Conservation (phyloP, 768 basidiomycete genomes). For the Coprinopsis sp. region DNA sequence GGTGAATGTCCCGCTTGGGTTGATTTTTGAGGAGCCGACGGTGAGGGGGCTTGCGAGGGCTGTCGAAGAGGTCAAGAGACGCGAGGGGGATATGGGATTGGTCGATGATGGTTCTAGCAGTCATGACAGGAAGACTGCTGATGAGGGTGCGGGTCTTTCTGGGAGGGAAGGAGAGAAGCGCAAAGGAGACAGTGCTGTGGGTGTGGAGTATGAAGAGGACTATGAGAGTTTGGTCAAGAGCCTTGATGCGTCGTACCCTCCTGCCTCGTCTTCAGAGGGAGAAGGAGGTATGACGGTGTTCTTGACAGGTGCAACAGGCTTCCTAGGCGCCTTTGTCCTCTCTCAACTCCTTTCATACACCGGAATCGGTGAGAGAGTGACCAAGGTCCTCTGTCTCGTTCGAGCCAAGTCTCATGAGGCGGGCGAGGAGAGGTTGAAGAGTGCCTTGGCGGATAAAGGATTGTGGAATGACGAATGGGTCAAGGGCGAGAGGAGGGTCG, state of each 20-base stretch:
- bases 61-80: slow-evolving; percentile 68
- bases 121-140: slow-evolving; percentile 25
- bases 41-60: slow-evolving; percentile 71
- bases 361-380: slow-evolving; percentile 42
- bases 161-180: slow-evolving; percentile 3
- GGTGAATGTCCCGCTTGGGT: slow-evolving; percentile 83
- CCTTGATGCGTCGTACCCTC: slow-evolving; percentile 58
- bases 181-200: slow-evolving; percentile 17
- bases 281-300: slow-evolving; percentile 68
- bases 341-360: slow-evolving; percentile 65
- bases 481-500: slow-evolving; percentile 52
- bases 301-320: slow-evolving; percentile 96
- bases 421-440: slow-evolving; percentile 65
- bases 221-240: slow-evolving; percentile 54
- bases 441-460: slow-evolving; percentile 70
- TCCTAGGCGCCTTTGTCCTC: slow-evolving; percentile 91
- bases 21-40: slow-evolving; percentile 90
- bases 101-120: slow-evolving; percentile 36
- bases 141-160: slow-evolving; percentile 11
- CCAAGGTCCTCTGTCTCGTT: slow-evolving; percentile 90
- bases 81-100: slow-evolving; percentile 69
- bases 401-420: slow-evolving; percentile 60
- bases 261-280: slow-evolving; percentile 58
- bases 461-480: slow-evolving; percentile 91
- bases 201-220: slow-evolving; percentile 78